Percentiles rank a stretch among this genome's conserved stretches.
These are phyloP conservation scores for Euphorbia lathyris DNA, from an alignment of 345 rosid genomes.

Conservation along the genomic window DNA sequence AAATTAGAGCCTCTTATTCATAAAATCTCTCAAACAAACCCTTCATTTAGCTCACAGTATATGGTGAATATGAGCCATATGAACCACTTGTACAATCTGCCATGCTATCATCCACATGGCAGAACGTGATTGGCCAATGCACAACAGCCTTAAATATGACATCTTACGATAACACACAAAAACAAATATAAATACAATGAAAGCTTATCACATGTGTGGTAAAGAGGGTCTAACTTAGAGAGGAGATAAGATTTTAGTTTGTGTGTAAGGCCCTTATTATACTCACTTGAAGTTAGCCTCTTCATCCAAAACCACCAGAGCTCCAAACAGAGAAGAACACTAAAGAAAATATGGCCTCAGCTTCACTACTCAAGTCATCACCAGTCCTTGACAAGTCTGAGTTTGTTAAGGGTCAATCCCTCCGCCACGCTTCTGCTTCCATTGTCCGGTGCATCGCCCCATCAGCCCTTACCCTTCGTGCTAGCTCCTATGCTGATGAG, in stretches of 20 bases:
- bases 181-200: conserved; percentile 42
- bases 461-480: conserved; percentile 53
- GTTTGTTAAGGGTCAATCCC: conserved; percentile 67
- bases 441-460: conserved; percentile 42
- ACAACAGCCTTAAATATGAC: conserved; percentile 72
- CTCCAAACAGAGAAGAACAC: neutral
- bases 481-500: conserved; percentile 88
- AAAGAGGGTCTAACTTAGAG: conserved; percentile 26
- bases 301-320: neutral
- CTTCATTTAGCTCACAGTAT: neutral
- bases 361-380: conserved; percentile 82
- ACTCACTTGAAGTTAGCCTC: conserved; percentile 20
- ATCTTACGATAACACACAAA: conserved; percentile 36
- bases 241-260: conserved; percentile 41
- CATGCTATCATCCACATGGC: conserved; percentile 70
- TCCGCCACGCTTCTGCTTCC: conserved; percentile 58
- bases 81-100: conserved; percentile 32
- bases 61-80: conserved; percentile 30
- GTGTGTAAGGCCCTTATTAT: conserved; percentile 10
- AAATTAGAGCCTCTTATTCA: conserved; percentile 35
- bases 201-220: conserved; percentile 36
- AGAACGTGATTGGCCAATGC: conserved; percentile 32
- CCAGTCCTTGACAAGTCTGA: conserved; percentile 79
- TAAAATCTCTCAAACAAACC: conserved; percentile 14
- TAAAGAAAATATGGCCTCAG: conserved; percentile 64